Conservation (phyloP, 371 early-diverging fungal genomes). For the Mucor sp. region DNA sequence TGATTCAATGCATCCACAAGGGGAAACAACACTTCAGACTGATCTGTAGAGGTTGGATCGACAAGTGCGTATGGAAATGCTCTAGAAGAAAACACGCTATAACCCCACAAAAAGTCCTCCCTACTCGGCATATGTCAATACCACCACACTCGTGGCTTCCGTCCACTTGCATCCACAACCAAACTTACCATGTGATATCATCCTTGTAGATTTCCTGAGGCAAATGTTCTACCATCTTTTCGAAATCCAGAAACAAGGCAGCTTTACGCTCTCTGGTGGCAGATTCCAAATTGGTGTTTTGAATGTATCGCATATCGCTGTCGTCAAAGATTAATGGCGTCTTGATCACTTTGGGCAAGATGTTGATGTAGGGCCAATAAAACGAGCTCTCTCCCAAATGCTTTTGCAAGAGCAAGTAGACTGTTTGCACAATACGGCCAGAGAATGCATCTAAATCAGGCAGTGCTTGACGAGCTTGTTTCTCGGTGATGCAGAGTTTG, state of each 20-base stretch:
- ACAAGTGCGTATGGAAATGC: slow-evolving; percentile 61
- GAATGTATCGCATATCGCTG: slow-evolving; percentile 47
- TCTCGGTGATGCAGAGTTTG: slow-evolving; percentile 46
- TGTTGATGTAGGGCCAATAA: slow-evolving; percentile 53
- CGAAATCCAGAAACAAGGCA: slow-evolving; percentile 33
- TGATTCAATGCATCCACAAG: slow-evolving; percentile 63
- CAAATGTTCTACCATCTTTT: slow-evolving; percentile 28
- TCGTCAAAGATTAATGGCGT: slow-evolving; percentile 46
- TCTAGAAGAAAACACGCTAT: slow-evolving; percentile 58
- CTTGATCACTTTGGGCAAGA: slow-evolving; percentile 47
- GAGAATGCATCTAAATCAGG: slow-evolving; percentile 31
- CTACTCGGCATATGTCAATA: slow-evolving; percentile 26
- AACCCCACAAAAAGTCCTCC: slow-evolving; percentile 65
- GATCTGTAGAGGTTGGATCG: slow-evolving; percentile 26
- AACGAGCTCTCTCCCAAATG: slow-evolving; percentile 40
- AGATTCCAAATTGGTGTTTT: slow-evolving; percentile 53
- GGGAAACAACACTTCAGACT: slow-evolving; percentile 56
- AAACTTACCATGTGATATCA: slow-evolving; percentile 39
- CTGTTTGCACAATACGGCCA: slow-evolving; percentile 37
- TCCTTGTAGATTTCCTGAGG: slow-evolving; percentile 24
- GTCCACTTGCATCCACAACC: too few species aligned
- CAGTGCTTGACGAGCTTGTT: slow-evolving; percentile 41
- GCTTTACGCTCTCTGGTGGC: slow-evolving; percentile 43
- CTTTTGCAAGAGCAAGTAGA: slow-evolving; percentile 45
- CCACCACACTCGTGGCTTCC: too few species aligned